Conservation (phyloP, 208 protist species). For the Crithidia acanthocephali region DNA sequence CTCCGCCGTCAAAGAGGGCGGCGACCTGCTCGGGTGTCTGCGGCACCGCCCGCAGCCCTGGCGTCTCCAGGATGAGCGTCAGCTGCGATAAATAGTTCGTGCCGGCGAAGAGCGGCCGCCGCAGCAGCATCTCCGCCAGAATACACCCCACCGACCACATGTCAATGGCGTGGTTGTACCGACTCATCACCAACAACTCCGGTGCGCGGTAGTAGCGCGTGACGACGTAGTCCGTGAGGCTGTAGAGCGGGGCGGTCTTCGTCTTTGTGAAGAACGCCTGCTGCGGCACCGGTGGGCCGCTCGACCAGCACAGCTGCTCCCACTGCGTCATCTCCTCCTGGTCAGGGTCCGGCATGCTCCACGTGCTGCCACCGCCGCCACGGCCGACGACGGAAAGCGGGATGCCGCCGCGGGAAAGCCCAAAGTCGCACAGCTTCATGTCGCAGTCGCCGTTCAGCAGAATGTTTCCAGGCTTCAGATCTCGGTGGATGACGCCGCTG, state of each 20-base stretch:
- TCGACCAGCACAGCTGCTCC: constrained; percentile 33
- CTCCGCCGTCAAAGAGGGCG: constrained; percentile 57
- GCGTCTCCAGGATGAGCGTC: constrained; percentile 53
- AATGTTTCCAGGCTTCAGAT: constrained; percentile 86
- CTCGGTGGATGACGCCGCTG: constrained; percentile 74
- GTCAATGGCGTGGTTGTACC: constrained; percentile 95
- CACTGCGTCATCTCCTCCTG: constrained; percentile 29
- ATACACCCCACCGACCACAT: constrained; percentile 70
- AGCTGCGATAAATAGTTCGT: constrained; percentile 68
- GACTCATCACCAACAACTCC: constrained; percentile 93
- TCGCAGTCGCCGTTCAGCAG: constrained; percentile 71
- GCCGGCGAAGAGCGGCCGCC: constrained; percentile 94
- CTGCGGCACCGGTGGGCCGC: background rate
- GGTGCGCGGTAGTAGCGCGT: constrained; percentile 98
- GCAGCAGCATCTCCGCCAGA: constrained; percentile 87
- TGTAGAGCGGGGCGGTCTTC: constrained; percentile 40
- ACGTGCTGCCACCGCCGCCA: constrained; percentile 5
- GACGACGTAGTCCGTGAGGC: constrained; percentile 94
- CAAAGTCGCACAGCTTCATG: constrained; percentile 81
- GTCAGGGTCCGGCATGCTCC: constrained; percentile 18
- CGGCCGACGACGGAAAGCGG: constrained; percentile 15
- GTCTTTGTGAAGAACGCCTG: constrained; percentile 1
- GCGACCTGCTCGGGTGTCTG: constrained; percentile 75
- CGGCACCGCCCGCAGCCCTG: constrained; percentile 88
- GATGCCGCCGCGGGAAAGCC: constrained; percentile 62